A percentile compares a stretch with the other conserved stretches of the same genome.
phyloP scores from a whole-genome alignment of 2,329 filamentous ascomycete genomes.

The Aureobasidium sp. region DNA sequence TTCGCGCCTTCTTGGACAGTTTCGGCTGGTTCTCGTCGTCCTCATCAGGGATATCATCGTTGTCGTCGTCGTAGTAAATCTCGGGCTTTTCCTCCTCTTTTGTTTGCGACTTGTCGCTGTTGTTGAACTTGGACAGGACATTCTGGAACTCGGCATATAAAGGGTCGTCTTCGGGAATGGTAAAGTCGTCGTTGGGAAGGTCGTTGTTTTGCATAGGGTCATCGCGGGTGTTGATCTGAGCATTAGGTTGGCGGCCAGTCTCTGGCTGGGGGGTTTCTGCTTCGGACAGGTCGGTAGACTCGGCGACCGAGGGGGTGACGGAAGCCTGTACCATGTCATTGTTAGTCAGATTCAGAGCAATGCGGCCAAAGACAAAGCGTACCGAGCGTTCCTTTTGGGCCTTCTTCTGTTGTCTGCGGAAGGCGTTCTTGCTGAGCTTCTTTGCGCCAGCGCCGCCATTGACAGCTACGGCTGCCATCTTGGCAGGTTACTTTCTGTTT shows the following conservation, averaged over 20 bases:
- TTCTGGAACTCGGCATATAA: conserved; percentile 77
- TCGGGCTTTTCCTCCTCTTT: conserved; percentile 75
- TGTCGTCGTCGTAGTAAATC: conserved; percentile 75
- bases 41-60: conserved; percentile 80
- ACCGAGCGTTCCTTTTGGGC: conserved; percentile 64
- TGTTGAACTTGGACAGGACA: conserved; percentile 74
- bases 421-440: conserved; percentile 91
- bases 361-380: conserved; percentile 22
- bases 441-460: conserved; percentile 26
- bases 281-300: conserved; percentile 14
- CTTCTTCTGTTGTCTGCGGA: conserved; percentile 90
- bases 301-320: conserved; percentile 22
- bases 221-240: conserved; percentile 10
- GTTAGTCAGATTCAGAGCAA: conserved; percentile 29
- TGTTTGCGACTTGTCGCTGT: conserved; percentile 35
- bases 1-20: conserved; percentile 90
- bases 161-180: conserved; percentile 48
- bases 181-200: conserved; percentile 23
- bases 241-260: conserved; percentile 4
- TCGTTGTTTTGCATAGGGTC: conserved; percentile 23
- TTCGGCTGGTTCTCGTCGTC: conserved; percentile 66
- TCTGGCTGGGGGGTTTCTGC: conserved; percentile 17
- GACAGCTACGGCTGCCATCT: conserved; percentile 31
- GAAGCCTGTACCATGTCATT: conserved; percentile 21
- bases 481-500: conserved; percentile 11